phyloP scores from a whole-genome alignment of 441 rosid genomes.

The Pelargonium fulgidum region DNA sequence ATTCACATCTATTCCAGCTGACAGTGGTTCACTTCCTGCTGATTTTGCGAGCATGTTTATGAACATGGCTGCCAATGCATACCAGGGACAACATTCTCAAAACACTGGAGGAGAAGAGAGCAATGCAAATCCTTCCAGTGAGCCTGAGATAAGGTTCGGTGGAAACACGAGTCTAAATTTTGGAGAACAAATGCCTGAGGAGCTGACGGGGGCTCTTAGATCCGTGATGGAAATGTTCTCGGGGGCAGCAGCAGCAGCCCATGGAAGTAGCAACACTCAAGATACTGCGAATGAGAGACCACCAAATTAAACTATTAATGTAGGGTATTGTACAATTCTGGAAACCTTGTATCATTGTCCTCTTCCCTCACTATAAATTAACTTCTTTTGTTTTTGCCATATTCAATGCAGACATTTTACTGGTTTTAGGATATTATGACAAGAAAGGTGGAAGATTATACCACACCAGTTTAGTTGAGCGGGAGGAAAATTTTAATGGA shows the following conservation, averaged over 20 bases:
- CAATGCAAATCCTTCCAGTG: constrained; percentile 24
- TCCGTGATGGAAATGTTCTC: constrained; percentile 69
- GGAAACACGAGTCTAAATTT: constrained; percentile 39
- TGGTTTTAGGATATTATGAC: too few species aligned
- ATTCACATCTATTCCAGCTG: constrained; percentile 31
- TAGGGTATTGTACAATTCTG: background rate
- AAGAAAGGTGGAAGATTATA: too few species aligned
- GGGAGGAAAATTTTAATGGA: too few species aligned
- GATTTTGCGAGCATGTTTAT: constrained; percentile 42
- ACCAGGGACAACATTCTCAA: constrained; percentile 32
- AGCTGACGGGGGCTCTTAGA: constrained; percentile 51
- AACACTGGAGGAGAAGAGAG: constrained; percentile 28
- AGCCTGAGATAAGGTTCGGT: constrained; percentile 36
- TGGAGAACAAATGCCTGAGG: constrained; percentile 49
- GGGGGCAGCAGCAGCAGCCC: constrained; percentile 34
- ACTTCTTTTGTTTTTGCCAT: too few species aligned
- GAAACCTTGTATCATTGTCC: background rate
- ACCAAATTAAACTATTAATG: constrained; percentile 19
- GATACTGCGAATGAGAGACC: constrained; percentile 39
- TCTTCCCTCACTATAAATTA: too few species aligned
- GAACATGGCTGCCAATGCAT: constrained; percentile 36
- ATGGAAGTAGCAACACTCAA: constrained; percentile 26
- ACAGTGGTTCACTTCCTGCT: constrained; percentile 1
- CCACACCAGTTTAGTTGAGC: too few species aligned
- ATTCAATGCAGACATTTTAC: too few species aligned